These are phyloP conservation scores for Solanum pinnatisectum DNA, from an alignment of 257 asterid genomes.

Conservation along the genomic window DNA sequence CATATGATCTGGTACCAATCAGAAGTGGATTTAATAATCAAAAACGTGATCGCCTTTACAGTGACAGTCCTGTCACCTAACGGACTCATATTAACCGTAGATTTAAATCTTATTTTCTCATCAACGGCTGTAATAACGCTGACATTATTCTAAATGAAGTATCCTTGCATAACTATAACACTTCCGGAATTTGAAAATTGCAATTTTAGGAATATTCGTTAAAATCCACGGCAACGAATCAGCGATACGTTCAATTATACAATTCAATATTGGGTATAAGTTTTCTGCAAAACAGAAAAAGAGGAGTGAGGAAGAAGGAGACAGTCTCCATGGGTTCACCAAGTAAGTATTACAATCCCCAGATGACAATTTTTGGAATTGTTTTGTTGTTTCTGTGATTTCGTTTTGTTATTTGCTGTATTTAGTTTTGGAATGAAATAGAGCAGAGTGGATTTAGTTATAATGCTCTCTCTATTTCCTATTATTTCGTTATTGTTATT, in stretches of 20 bases:
- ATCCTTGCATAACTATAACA: not conserved
- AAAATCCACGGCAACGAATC: not conserved
- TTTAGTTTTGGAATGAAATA: not conserved
- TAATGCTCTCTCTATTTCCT: not conserved
- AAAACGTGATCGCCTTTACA: not conserved
- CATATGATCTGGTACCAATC: not conserved
- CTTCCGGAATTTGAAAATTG: not conserved
- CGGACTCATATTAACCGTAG: not conserved
- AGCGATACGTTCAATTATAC: not conserved
- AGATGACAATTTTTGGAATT: not conserved
- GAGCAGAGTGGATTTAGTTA: not conserved
- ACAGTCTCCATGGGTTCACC: not conserved
- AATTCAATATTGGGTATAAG: not conserved
- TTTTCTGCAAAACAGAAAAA: not conserved
- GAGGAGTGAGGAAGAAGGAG: not conserved
- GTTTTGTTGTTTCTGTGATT: not conserved
- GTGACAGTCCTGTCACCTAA: not conserved
- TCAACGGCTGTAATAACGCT: not conserved
- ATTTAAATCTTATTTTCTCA: not conserved
- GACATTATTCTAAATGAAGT: not conserved
- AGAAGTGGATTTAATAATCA: not conserved
- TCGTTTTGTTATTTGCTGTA: not conserved
- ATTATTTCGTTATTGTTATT: not conserved
- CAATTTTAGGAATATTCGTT: not conserved
- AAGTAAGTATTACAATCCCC: not conserved